These are phyloP conservation scores for Cladosporium sp. DNA, from an alignment of 2,329 filamentous ascomycete genomes.

Conservation along the genomic window DNA sequence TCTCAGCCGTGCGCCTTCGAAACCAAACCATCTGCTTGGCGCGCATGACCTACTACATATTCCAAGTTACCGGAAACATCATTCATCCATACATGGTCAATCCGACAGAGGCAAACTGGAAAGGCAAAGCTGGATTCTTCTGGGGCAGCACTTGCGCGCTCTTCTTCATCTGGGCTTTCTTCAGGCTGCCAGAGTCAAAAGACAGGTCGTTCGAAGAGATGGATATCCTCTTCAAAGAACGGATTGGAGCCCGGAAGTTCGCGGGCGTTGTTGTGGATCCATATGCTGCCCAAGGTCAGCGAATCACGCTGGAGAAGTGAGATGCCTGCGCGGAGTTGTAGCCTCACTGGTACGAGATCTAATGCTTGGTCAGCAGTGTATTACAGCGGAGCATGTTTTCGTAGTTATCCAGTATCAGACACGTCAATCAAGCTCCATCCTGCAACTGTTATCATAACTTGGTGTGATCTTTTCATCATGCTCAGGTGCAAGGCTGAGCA, in stretches of 20 bases:
- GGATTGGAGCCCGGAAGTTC: conserved; percentile 33
- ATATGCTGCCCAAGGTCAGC: neutral
- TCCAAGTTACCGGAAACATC: conserved; percentile 25
- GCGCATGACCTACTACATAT: conserved; percentile 28
- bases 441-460: too few relatives aligned
- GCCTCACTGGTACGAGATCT: too few relatives aligned
- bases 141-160: conserved; percentile 32
- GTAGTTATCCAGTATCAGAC: too few relatives aligned
- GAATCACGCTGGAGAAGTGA: neutral
- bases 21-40: conserved; percentile 33
- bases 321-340: neutral
- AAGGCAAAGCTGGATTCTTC: conserved; percentile 38
- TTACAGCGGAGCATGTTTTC: too few relatives aligned
- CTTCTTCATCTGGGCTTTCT: conserved; percentile 35
- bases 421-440: too few relatives aligned
- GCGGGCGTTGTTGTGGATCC: conserved; percentile 20
- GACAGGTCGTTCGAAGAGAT: conserved; percentile 39
- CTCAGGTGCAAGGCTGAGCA: too few relatives aligned
- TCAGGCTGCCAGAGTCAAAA: conserved; percentile 33
- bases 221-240: conserved; percentile 38
- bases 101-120: conserved; percentile 20
- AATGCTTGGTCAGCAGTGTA: too few relatives aligned
- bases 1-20: conserved; percentile 29
- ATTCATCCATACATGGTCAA: conserved; percentile 23
- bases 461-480: too few relatives aligned